Evolutionary conservation across 805 yeast species (phyloP).

Genomic region (Ogataea pilisensis): DNA sequence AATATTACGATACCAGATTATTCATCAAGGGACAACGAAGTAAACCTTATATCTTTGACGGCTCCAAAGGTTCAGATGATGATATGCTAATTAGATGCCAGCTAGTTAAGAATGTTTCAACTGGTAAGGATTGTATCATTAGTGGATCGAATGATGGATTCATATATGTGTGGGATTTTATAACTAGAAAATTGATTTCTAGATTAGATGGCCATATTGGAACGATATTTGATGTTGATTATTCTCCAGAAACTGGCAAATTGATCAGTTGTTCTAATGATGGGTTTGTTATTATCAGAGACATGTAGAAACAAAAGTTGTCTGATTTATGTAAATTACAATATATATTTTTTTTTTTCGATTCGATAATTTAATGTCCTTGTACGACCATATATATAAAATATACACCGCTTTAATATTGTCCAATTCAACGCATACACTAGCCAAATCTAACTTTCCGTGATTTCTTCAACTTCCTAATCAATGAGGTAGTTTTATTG

Average conservation of each 20-base stretch:
- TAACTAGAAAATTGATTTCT: conserved; percentile 41
- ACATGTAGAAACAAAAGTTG: conserved; percentile 7
- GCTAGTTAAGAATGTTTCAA: conserved; percentile 33
- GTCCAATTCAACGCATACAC: background rate
- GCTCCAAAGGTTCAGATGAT: conserved; percentile 52
- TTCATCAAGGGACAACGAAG: conserved; percentile 33
- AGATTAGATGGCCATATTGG: conserved; percentile 61
- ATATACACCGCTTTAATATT: too few relatives aligned
- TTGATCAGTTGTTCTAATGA: conserved; percentile 52
- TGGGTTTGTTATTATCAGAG: conserved; percentile 50
- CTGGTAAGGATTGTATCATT: conserved; percentile 30
- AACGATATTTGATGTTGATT: conserved; percentile 56
- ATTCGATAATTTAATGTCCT: too few relatives aligned
- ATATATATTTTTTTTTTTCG: too few relatives aligned
- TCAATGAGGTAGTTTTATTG: conserved; percentile 5
- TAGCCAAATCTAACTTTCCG: conserved; percentile 18
- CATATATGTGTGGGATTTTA: conserved; percentile 57
- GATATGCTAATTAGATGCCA: conserved; percentile 46
- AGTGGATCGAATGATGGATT: conserved; percentile 65
- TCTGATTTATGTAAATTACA: background rate
- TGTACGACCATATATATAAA: too few relatives aligned
- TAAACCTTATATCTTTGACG: conserved; percentile 49
- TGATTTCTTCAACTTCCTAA: conserved; percentile 15
- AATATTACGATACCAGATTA: conserved; percentile 52
- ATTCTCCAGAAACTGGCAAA: conserved; percentile 28